Evolutionary conservation across 2,329 filamentous ascomycete genomes (phyloP).

Genomic region (Triangularia setosa): DNA sequence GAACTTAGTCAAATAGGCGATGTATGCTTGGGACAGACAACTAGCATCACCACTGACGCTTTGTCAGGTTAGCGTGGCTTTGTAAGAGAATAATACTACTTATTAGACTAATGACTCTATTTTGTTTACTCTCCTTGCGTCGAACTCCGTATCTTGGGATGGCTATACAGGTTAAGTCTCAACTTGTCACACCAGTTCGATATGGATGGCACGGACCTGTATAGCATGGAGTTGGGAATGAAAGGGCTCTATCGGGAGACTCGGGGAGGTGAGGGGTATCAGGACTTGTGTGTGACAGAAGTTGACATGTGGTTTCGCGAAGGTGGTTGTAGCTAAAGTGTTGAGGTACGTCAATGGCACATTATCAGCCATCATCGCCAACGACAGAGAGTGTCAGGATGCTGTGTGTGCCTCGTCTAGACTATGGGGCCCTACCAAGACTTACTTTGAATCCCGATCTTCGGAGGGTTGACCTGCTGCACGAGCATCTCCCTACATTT

Average conservation of each 20-base stretch:
- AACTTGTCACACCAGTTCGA: not conserved
- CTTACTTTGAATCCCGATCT: too few species aligned
- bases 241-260: not conserved
- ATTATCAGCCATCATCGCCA: not conserved
- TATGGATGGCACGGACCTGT: not conserved
- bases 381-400: not conserved
- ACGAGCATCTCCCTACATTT: too few species aligned
- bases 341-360: not conserved
- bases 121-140: not conserved
- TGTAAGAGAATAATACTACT: not conserved
- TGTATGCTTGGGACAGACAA: not conserved
- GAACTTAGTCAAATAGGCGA: slow-evolving; percentile 2
- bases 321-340: not conserved
- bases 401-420: not conserved
- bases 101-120: not conserved
- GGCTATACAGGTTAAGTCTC: not conserved
- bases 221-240: not conserved
- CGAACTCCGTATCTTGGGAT: not conserved
- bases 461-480: too few species aligned
- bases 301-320: not conserved
- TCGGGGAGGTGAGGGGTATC: not conserved
- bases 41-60: not conserved
- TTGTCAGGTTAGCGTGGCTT: not conserved
- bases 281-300: not conserved
- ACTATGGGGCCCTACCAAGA: not conserved